These are phyloP conservation scores for Catharanthus roseus DNA, from an alignment of 257 asterid genomes.

Conservation along the genomic window DNA sequence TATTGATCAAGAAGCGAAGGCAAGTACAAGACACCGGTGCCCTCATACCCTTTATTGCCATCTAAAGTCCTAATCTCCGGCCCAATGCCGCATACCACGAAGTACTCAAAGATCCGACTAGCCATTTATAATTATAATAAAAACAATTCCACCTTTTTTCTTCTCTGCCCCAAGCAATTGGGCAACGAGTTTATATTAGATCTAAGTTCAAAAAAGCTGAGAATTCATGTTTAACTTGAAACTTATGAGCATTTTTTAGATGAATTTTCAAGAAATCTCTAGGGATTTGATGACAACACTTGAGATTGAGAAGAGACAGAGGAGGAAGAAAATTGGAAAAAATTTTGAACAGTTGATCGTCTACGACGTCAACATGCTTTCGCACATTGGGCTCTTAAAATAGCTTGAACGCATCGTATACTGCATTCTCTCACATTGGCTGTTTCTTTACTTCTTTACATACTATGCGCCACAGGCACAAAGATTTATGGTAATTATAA, in stretches of 20 bases:
- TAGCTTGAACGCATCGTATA: too few species aligned
- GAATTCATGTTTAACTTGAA: background rate
- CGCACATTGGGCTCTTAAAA: too few species aligned
- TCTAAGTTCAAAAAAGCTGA: background rate
- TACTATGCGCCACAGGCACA: too few species aligned
- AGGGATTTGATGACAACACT: too few species aligned
- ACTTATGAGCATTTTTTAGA: background rate
- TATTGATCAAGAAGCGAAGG: constrained; percentile 75
- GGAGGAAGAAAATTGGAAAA: background rate
- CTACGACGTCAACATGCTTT: too few species aligned
- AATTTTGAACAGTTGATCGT: too few species aligned
- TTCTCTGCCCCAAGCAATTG: constrained; percentile 11
- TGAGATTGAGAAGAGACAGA: too few species aligned
- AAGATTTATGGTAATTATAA: too few species aligned
- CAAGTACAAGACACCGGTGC: constrained; percentile 52
- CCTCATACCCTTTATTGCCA: constrained; percentile 67
- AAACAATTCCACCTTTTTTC: constrained; percentile 9
- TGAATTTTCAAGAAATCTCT: background rate
- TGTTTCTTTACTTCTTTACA: too few species aligned
- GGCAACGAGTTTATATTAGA: constrained; percentile 3
- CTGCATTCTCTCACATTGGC: too few species aligned
- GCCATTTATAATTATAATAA: constrained; percentile 4
- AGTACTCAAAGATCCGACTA: constrained; percentile 68
- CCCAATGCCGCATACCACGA: constrained; percentile 85
- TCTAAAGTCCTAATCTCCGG: constrained; percentile 86